These are phyloP conservation scores for Ogataea trehaloabstinens DNA, from an alignment of 805 yeast genomes.

Conservation along the genomic window DNA sequence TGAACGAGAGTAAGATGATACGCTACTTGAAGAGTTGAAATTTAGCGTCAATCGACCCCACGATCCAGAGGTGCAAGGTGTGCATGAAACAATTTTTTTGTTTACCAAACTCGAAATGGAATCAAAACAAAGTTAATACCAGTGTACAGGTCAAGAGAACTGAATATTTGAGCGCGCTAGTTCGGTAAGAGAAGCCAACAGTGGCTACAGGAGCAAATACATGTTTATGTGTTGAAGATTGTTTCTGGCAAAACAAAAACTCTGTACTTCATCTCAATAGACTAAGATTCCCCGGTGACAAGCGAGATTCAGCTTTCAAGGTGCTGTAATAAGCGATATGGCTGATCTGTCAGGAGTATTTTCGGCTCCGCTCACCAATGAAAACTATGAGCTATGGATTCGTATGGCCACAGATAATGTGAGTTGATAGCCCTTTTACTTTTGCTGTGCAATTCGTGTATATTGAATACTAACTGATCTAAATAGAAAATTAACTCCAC, in stretches of 20 bases:
- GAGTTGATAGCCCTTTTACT: constrained; percentile 4
- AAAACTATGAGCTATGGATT: constrained; percentile 77
- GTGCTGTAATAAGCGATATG: constrained; percentile 7
- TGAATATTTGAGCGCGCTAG: too few relatives aligned
- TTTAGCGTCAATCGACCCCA: too few relatives aligned
- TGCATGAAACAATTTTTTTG: constrained; percentile 1
- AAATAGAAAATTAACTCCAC: constrained; percentile 65
- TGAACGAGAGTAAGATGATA: background rate
- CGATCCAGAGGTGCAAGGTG: constrained; percentile 1
- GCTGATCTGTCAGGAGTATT: constrained; percentile 17
- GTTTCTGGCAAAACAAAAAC: too few relatives aligned
- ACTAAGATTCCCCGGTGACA: too few relatives aligned
- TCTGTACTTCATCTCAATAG: too few relatives aligned
- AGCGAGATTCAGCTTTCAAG: too few relatives aligned
- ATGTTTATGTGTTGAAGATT: too few relatives aligned
- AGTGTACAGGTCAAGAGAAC: too few relatives aligned
- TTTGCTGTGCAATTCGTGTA: background rate
- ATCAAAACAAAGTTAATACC: constrained; percentile 4
- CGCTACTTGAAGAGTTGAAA: too few relatives aligned
- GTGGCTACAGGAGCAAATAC: too few relatives aligned
- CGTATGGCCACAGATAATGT: constrained; percentile 73
- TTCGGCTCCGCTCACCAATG: constrained; percentile 28
- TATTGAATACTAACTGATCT: background rate
- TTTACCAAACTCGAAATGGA: constrained; percentile 6
- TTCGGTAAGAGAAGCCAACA: too few relatives aligned